Evolutionary conservation across 352 stramenopile species (phyloP), one percentile per base, ranked within the genome.

Genomic region (Pseudoperonospora humuli): DNA sequence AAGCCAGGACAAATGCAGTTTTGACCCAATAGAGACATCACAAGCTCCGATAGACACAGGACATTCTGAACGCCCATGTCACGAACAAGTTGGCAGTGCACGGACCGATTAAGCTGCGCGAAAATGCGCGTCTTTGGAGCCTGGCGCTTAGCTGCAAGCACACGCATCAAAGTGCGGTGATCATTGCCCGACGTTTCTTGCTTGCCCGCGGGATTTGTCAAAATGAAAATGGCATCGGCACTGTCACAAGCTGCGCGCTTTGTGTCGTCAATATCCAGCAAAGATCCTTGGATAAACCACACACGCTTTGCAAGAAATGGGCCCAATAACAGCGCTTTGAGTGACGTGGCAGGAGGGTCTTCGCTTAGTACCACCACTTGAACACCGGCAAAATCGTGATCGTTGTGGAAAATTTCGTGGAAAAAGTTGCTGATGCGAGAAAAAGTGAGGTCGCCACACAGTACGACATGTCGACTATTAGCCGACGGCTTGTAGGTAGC

Each of bases 1-100:
- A 93, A 93, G 3, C 77, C 80, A 7, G 80, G 80, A 23, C 80
- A 93, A 37, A 90, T 70, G 37, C 80, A 93, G 62, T 89, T 90
- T 51, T 93, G 80, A 1, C 64, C 80, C n/a, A 93, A 50, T 19
- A 93, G 45, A 21, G 77, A 93, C 46, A 86, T 56, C 41, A 85
- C 75, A 11, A 90, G 58, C 43, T 93, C 80, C 3, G 73, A 84
- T 7, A 90, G 86, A 39, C 80, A 93, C 3, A 90, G 46, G 20
- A 77, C 72, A 40, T 86, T 88, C 29, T 88, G 78, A 19, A 86
- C 73, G 15, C 79, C 65, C 37, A 92, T 66, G 29, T 88, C 71
- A 9, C 84, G 69, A 32, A 93, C 60, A 17, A 93, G 60, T 28
- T 83, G 67, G 5, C 72, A 78, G 32, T 93, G 86, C 35, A 74